These are phyloP conservation scores for Scutellaria galericulata DNA, from an alignment of 257 asterid species.

Conservation along the genomic window DNA sequence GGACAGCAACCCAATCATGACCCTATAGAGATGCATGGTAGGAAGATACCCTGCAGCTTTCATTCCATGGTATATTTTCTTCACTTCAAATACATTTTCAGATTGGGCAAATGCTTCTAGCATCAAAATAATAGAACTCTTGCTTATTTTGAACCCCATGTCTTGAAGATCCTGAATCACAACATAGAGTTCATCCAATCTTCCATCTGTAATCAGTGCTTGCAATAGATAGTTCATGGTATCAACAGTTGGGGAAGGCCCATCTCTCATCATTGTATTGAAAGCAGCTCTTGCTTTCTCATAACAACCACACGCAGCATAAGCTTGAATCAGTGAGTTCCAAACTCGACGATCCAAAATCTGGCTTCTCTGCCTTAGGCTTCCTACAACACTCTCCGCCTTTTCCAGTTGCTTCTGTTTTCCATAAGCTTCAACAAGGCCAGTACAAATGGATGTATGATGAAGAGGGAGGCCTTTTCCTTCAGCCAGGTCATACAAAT, in stretches of 20 bases:
- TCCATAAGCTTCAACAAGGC: slow-evolving; percentile 83
- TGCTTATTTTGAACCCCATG: slow-evolving; percentile 93
- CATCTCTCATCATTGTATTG: slow-evolving; percentile 87
- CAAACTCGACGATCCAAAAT: slow-evolving; percentile 71
- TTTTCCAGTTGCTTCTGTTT: slow-evolving; percentile 71
- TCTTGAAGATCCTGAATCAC: slow-evolving; percentile 95
- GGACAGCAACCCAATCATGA: slow-evolving; percentile 78
- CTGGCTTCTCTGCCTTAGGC: slow-evolving; percentile 54
- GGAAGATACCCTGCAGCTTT: slow-evolving; percentile 94
- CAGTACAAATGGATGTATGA: slow-evolving; percentile 54
- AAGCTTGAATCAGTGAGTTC: slow-evolving; percentile 84
- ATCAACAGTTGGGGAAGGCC: slow-evolving; percentile 90
- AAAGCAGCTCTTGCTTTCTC: slow-evolving; percentile 97
- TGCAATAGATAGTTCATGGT: slow-evolving; percentile 77
- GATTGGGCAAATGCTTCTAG: slow-evolving; percentile 92
- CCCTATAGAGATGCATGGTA: slow-evolving; percentile 92
- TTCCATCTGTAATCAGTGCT: slow-evolving; percentile 78
- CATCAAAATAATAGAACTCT: slow-evolving; percentile 83
- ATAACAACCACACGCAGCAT: slow-evolving; percentile 80
- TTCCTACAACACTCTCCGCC: slow-evolving; percentile 76
- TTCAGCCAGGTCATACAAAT: slow-evolving; percentile 65
- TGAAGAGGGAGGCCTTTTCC: slow-evolving; percentile 55
- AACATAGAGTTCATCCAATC: slow-evolving; percentile 87
- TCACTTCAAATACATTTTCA: slow-evolving; percentile 81
- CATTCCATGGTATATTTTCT: slow-evolving; percentile 88